These are phyloP conservation scores for Coprinopsis marcescibilis DNA, from an alignment of 768 basidiomycete species.

Conservation along the genomic window DNA sequence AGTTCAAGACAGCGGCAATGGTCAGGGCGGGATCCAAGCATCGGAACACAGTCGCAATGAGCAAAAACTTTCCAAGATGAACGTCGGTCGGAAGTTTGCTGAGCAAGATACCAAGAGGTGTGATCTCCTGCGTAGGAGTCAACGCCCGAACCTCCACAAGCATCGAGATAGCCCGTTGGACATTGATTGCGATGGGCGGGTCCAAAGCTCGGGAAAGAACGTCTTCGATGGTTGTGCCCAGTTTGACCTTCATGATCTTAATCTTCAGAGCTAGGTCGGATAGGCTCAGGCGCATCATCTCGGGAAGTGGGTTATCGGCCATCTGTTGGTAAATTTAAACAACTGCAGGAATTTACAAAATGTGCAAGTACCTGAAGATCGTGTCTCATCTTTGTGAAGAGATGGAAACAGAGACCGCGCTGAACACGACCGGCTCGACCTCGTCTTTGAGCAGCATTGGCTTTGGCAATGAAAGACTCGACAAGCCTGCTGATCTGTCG, in stretches of 20 bases:
- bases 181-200: conserved; percentile 79
- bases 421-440: conserved; percentile 92
- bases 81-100: conserved; percentile 95
- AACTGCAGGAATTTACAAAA: not conserved
- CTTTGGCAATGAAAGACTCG: conserved; percentile 87
- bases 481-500: conserved; percentile 88
- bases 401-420: conserved; percentile 86
- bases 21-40: conserved; percentile 97
- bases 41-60: conserved; percentile 76
- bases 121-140: conserved; percentile 83
- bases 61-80: conserved; percentile 88
- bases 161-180: conserved; percentile 84
- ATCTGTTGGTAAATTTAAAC: conserved; percentile 42
- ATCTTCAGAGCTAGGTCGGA: conserved; percentile 88
- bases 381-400: conserved; percentile 85
- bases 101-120: conserved; percentile 85
- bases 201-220: conserved; percentile 85
- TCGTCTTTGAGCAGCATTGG: conserved; percentile 85
- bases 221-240: conserved; percentile 84
- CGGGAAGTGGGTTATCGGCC: conserved; percentile 85
- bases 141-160: conserved; percentile 93
- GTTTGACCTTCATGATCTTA: conserved; percentile 88
- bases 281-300: conserved; percentile 90
- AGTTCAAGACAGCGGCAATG: conserved; percentile 87
- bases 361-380: conserved; percentile 56